A percentile compares a stretch with the other conserved stretches of the same genome.
Evolutionary conservation across 2,329 filamentous ascomycete species (phyloP).

Genomic region (Pezicula neosporulosa): DNA sequence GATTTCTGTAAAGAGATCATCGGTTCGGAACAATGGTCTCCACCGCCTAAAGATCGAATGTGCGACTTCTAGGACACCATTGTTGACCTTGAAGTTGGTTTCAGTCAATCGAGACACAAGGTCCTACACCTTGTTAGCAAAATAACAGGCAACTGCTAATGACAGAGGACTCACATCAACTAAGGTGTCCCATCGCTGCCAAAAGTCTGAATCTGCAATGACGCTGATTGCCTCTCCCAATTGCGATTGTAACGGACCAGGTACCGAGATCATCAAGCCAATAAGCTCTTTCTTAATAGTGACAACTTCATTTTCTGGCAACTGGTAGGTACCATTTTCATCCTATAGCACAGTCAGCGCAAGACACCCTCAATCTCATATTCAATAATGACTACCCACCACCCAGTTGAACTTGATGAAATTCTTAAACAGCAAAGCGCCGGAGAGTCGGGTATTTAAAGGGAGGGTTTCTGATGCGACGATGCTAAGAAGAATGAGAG

Average conservation of each 20-base stretch:
- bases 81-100: slow-evolving; percentile 80
- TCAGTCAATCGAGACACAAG: slow-evolving; percentile 83
- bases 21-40: slow-evolving; percentile 89
- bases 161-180: slow-evolving; percentile 60
- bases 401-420: slow-evolving; percentile 94
- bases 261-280: slow-evolving; percentile 92
- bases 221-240: slow-evolving; percentile 95
- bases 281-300: slow-evolving; percentile 96
- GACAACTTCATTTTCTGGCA: slow-evolving; percentile 75
- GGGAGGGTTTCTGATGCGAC: slow-evolving; percentile 73
- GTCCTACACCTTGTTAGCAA: slow-evolving; percentile 49
- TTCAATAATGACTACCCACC: slow-evolving; percentile 40
- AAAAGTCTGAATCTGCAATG: slow-evolving; percentile 98
- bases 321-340: slow-evolving; percentile 90
- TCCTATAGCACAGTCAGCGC: slow-evolving; percentile 47
- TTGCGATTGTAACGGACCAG: slow-evolving; percentile 83
- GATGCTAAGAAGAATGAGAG: slow-evolving; percentile 83
- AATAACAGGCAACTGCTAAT: slow-evolving; percentile 1
- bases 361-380: not conserved
- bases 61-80: slow-evolving; percentile 92
- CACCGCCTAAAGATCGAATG: slow-evolving; percentile 97
- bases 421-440: slow-evolving; percentile 96
- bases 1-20: slow-evolving; percentile 91
- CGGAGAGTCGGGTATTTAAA: slow-evolving; percentile 77
- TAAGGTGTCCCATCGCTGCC: slow-evolving; percentile 92